Conservation (phyloP, 2,329 filamentous ascomycete species). For the Alternaria postmessia region DNA sequence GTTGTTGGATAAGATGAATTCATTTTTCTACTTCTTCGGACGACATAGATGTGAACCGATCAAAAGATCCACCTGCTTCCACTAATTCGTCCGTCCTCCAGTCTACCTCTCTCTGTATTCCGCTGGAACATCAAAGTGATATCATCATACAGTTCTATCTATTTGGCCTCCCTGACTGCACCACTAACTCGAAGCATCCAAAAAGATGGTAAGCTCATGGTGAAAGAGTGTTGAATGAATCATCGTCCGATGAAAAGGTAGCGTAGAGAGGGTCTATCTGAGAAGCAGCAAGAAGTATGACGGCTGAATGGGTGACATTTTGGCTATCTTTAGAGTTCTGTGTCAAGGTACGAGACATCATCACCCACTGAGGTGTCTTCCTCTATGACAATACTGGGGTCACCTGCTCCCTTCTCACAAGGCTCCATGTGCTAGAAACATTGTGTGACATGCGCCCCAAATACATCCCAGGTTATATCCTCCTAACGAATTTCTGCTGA, state of each 20-base stretch:
- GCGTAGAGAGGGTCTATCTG: neutral
- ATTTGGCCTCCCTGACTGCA: too few relatives aligned
- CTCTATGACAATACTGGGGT: neutral
- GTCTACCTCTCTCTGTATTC: too few relatives aligned
- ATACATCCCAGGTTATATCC: neutral
- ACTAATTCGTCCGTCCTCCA: neutral
- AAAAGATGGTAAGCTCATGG: neutral
- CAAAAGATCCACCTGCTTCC: neutral
- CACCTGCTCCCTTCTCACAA: neutral
- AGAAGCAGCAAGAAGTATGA: neutral
- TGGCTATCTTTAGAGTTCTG: accelerated
- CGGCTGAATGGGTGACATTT: neutral
- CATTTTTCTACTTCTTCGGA: neutral
- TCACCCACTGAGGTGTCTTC: neutral
- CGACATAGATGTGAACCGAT: neutral
- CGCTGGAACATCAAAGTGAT: neutral
- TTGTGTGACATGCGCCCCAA: neutral
- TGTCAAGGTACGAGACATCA: neutral
- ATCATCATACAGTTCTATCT: too few relatives aligned
- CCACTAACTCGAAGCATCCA: neutral
- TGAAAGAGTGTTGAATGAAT: neutral
- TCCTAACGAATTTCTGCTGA: neutral
- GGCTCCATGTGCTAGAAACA: neutral
- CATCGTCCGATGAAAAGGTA: too few relatives aligned
- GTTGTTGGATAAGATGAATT: neutral